Evolutionary conservation across 495 filamentous ascomycete species (phyloP), one percentile per base, ranked within the genome.

Genomic region (Xylaria flabelliformis): DNA sequence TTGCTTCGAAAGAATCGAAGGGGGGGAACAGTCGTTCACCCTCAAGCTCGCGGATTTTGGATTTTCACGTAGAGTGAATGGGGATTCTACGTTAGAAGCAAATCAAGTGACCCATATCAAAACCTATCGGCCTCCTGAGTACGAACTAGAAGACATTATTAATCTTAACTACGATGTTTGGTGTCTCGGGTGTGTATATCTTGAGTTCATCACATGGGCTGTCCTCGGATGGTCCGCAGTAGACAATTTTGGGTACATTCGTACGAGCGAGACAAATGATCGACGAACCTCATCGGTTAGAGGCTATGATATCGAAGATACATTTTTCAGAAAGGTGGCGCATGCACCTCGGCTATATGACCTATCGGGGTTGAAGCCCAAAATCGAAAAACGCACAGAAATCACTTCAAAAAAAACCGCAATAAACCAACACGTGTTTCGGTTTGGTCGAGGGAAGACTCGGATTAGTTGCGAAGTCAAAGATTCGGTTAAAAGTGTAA

Each of bases 161-260:
- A 80, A 78, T 4, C 73, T 77, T 6, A 73, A 75, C 8, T 83
- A 77, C 36, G 84, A 86, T 70, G 76, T 85, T 2, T 86, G 82
- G 82, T 80, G 78, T 13, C 77, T 86, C 13, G 84, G 83, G 2
- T 84, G 83, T 64, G 70, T 86, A 4, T 84, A 79, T 67, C 76
- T 86, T 3, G 84, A 85, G 67, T 78, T 78, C 29, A 51, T 78
- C n/a, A 78, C 71, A 15, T 78, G 76, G 76, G 55, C 74, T 3
- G 29, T 77, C 1, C 58, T 74, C 3, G 74, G 75, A 5, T 24
- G 41, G 19, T 19, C 17, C 4, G 29, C 50, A 21, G 1, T 74
- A 8, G 24, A 74, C 1, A 32, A 61, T 4, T 75, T 77, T 24
- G 48, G 6, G n/a, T 0, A 2, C 7, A 29, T 1, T 10, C 51